Evolutionary conservation across 345 rosid genomes (phyloP).

Genomic region (Gossypium sturtianum): DNA sequence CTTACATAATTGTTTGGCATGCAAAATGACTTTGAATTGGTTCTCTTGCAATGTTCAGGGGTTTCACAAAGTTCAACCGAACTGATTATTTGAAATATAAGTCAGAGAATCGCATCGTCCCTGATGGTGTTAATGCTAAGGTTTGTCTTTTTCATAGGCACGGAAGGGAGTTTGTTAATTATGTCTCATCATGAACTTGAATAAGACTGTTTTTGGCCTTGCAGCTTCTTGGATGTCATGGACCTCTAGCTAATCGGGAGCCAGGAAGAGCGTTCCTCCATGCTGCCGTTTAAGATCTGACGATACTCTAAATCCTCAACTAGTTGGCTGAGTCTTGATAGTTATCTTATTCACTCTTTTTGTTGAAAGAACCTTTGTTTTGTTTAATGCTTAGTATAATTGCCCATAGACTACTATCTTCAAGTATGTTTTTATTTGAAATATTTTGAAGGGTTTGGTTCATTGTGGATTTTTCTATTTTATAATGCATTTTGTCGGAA

Average conservation of each 20-base stretch:
- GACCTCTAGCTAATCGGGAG: slow-evolving; percentile 52
- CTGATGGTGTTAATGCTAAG: slow-evolving; percentile 81
- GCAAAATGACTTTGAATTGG: not conserved
- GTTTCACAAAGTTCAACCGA: slow-evolving; percentile 61
- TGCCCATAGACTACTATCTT: not conserved
- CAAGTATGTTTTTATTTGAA: not conserved
- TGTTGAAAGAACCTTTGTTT: not conserved
- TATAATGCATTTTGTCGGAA: not conserved
- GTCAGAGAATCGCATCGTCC: slow-evolving; percentile 47
- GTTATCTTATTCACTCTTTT: not conserved
- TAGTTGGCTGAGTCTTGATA: not conserved
- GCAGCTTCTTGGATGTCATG: slow-evolving; percentile 73
- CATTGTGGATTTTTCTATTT: not conserved
- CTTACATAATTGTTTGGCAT: not conserved
- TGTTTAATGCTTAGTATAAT: not conserved
- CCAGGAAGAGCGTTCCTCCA: slow-evolving; percentile 54
- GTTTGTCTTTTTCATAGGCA: slow-evolving; percentile 19
- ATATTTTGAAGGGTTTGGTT: not conserved
- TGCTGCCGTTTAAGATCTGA: slow-evolving; percentile 28
- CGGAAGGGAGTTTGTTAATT: not conserved
- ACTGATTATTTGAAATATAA: slow-evolving; percentile 49
- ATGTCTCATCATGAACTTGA: not conserved
- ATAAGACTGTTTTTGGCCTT: not conserved
- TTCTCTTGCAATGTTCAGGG: slow-evolving; percentile 33
- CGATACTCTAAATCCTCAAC: not conserved